A percentile compares a stretch with the other conserved stretches of the same genome.
Conservation (phyloP, 345 rosid genomes). For the Eucalyptus sideroxylon region DNA sequence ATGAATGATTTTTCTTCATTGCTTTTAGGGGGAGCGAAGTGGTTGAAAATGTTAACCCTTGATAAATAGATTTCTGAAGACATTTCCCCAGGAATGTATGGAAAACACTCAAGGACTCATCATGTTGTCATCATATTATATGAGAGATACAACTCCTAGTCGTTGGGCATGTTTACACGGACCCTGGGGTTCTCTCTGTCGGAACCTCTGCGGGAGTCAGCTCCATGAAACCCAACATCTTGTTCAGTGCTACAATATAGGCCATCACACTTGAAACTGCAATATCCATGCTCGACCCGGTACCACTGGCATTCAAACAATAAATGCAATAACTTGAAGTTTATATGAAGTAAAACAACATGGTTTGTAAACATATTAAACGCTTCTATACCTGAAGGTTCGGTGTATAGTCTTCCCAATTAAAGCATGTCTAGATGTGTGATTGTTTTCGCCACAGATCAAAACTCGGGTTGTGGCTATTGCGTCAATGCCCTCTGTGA, state of each 20-base stretch:
- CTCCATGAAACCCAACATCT: constrained; percentile 65
- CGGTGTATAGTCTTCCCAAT: constrained; percentile 43
- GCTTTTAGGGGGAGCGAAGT: neutral
- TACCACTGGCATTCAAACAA: constrained; percentile 34
- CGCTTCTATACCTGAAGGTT: constrained; percentile 51
- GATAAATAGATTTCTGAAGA: neutral
- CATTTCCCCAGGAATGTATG: neutral
- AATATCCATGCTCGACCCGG: constrained; percentile 77
- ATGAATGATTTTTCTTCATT: neutral
- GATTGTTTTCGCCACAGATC: constrained; percentile 42
- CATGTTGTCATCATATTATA: neutral
- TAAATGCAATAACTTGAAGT: neutral
- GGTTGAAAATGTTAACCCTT: neutral
- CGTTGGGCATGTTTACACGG: constrained; percentile 10
- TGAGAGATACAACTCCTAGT: neutral
- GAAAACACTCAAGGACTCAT: neutral
- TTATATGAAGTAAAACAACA: neutral
- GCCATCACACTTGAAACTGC: constrained; percentile 93
- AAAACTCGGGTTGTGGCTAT: constrained; percentile 91
- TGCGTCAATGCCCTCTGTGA: constrained; percentile 90
- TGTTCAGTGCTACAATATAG: constrained; percentile 72
- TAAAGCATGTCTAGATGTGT: constrained; percentile 29
- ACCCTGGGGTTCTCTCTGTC: constrained; percentile 7
- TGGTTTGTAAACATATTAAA: neutral
- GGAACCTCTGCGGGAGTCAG: constrained; percentile 7